These are phyloP conservation scores for Mycena galopus DNA, from an alignment of 768 basidiomycete genomes.

Conservation along the genomic window DNA sequence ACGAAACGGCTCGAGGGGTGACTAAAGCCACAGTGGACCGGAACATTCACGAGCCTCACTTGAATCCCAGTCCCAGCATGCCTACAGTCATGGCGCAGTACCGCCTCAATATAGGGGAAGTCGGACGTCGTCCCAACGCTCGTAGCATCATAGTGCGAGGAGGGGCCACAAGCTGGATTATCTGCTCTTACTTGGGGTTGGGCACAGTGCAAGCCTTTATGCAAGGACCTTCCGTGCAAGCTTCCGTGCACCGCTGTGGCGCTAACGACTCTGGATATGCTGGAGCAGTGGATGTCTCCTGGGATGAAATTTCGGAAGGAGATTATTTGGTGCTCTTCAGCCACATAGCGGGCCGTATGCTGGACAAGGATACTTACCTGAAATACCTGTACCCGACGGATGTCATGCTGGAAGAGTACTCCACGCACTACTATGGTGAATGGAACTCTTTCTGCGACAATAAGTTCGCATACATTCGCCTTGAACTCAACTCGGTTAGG, in stretches of 20 bases:
- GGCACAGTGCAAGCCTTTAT: not conserved
- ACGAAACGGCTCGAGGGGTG: too few relatives aligned
- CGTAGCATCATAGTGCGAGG: not conserved
- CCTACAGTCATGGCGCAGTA: not conserved
- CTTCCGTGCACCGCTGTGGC: not conserved
- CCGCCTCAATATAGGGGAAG: not conserved
- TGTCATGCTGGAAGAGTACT: not conserved
- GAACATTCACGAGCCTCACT: not conserved
- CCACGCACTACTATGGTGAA: not conserved
- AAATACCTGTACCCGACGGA: not conserved
- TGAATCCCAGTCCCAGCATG: not conserved
- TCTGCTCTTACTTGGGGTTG: not conserved
- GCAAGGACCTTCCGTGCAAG: not conserved
- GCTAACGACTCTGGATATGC: not conserved
- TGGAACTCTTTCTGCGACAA: slow-evolving; percentile 19
- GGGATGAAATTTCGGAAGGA: not conserved
- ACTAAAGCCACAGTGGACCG: too few relatives aligned
- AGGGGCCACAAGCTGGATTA: not conserved
- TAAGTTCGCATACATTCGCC: not conserved
- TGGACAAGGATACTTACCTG: not conserved
- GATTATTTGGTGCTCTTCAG: not conserved
- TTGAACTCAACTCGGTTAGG: not conserved
- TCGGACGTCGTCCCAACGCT: not conserved
- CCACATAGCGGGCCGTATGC: not conserved
- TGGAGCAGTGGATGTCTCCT: not conserved